These are phyloP conservation scores for Solanum paucissectum DNA, from an alignment of 257 asterid species.

Conservation along the genomic window DNA sequence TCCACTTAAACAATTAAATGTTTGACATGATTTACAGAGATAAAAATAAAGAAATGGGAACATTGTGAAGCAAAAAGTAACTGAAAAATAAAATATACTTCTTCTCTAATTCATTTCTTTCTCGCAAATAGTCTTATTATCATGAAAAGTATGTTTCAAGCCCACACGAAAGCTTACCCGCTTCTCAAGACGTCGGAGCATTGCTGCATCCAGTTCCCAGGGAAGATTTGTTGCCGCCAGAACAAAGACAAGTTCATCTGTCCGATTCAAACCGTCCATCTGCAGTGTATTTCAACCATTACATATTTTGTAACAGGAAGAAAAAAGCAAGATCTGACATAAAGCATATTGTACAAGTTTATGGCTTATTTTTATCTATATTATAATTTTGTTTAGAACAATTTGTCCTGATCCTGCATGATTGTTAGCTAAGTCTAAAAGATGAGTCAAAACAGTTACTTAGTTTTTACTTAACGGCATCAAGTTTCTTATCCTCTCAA, in stretches of 20 bases:
- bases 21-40: not conserved
- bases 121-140: not conserved
- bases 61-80: not conserved
- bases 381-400: not conserved
- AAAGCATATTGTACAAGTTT: not conserved
- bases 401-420: not conserved
- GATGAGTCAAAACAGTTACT: not conserved
- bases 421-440: not conserved
- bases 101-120: not conserved
- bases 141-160: not conserved
- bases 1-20: not conserved
- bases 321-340: not conserved
- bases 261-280: slow-evolving; percentile 97
- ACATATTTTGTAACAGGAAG: not conserved
- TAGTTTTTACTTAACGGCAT: not conserved
- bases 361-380: not conserved
- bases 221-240: slow-evolving; percentile 99
- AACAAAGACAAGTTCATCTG: slow-evolving; percentile 94
- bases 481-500: not conserved
- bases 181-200: slow-evolving; percentile 98
- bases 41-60: not conserved
- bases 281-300: slow-evolving; percentile 39
- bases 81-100: not conserved
- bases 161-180: slow-evolving; percentile 38
- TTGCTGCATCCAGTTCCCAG: slow-evolving; percentile 98